Conservation (phyloP, 495 filamentous ascomycete genomes). For the Beverwykella pulmonaria region DNA sequence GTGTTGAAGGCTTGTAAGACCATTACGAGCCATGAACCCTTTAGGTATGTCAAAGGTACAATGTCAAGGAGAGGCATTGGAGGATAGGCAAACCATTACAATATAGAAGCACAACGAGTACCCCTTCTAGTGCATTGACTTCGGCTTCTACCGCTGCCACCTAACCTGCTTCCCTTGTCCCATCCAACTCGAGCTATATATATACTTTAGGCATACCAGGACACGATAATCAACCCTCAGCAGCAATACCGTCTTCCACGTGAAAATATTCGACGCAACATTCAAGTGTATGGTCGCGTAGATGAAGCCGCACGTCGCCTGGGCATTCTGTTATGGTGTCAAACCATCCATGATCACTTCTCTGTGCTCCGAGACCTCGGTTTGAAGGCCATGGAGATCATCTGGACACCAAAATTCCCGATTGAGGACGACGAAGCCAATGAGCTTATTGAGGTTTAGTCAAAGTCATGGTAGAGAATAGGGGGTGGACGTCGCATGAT, state of each 20-base stretch:
- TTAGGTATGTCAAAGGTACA: neutral
- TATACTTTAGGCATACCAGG: neutral
- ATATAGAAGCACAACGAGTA: neutral
- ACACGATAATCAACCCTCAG: neutral
- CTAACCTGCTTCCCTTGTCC: neutral
- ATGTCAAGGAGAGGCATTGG: no score
- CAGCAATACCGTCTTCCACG: constrained; percentile 15
- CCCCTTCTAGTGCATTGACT: neutral
- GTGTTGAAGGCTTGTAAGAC: constrained; percentile 7
- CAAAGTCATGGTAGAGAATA: constrained; percentile 8
- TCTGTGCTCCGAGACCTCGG: neutral
- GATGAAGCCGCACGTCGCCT: neutral
- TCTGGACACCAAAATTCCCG: neutral
- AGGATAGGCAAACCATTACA: neutral
- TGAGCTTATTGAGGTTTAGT: constrained; percentile 5
- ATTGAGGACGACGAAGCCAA: neutral
- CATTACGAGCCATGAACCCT: constrained; percentile 11
- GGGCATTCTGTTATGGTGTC: constrained; percentile 3
- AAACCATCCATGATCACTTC: constrained; percentile 7
- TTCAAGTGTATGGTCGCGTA: constrained; percentile 9
- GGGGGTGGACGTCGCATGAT: constrained; percentile 20
- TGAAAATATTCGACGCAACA: neutral
- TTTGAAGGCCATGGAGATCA: neutral
- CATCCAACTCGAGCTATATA: constrained; percentile 4
- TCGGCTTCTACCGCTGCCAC: constrained; percentile 1